Conservation (phyloP, 768 basidiomycete species). For the Trametopsis cervina region DNA sequence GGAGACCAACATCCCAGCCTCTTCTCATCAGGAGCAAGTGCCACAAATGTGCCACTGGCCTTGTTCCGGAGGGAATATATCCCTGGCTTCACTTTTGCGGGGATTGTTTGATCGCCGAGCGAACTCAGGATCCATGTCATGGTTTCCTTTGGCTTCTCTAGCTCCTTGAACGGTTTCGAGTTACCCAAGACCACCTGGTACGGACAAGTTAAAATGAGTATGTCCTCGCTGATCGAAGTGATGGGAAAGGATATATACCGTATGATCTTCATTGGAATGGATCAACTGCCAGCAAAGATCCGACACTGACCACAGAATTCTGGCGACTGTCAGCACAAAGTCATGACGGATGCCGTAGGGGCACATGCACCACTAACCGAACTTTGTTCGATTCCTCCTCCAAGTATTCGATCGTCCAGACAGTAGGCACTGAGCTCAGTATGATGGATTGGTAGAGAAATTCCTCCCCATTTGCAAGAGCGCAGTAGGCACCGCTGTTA, state of each 20-base stretch:
- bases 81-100: not conserved
- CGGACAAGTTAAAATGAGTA: no score
- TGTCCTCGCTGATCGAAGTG: no score
- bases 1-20: conserved; percentile 5
- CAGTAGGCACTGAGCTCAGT: conserved; percentile 5
- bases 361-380: no score
- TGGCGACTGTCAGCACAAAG: no score
- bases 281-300: conserved; percentile 3
- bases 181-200: not conserved
- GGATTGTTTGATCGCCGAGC: not conserved
- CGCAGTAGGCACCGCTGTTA: conserved; percentile 5
- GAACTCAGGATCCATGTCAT: conserved; percentile 1
- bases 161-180: not conserved
- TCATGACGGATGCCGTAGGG: no score
- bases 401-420: conserved; percentile 1
- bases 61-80: conserved; percentile 7
- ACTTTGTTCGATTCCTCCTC: not conserved
- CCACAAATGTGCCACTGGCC: conserved; percentile 2
- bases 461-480: conserved; percentile 2
- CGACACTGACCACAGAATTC: conserved; percentile 6
- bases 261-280: not conserved
- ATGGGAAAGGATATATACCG: no score
- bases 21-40: conserved; percentile 3
- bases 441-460: conserved; percentile 3
- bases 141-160: not conserved